Base-by-base conservation (phyloP, 2,329 filamentous ascomycete species). In the Colletotrichum sp. region DNA sequence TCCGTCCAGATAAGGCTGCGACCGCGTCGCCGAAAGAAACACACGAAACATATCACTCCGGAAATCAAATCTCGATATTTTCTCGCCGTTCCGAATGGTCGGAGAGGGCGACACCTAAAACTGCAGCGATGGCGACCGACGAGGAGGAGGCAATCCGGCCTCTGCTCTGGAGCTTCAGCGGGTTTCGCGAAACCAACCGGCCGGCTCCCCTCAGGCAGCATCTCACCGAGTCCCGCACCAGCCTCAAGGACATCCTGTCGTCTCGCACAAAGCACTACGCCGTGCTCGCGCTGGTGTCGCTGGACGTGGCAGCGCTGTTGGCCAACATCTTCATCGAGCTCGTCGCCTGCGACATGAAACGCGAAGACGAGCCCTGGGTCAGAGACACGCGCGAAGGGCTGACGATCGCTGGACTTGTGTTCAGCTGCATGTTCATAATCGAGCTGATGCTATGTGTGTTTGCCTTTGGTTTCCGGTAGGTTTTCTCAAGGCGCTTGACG, bases 381-480 rank as follows among this genome's bases (percentile, higher is more conserved):
- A 77, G 79, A 10, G 75, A 79, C 2, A 81, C 86, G 39, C 82
- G 83, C 18, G 77, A 81, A n/a, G 79, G 81, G 0, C 83, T 94
- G 55, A 88, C 88, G 15, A 84, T 87, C 4, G 83, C 90, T 39
- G 90, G 91, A 8, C 82, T 94, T 60, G 85, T 90, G 3, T 92
- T 94, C 80, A 93, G 91, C 71, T 90, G 88, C 78, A 80, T 94
- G 32, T 95, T 95, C 81, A 87, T 95, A 86, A 79, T 88, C 1
- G 93, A 95, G 83, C 83, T 95, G 82, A 71, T 89, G 12, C 84
- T 89, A 4, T 90, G 88, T 34, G 82, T 94, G 4, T 91, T 91
- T 86, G 91, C 91, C 5, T 94, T 93, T 85, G 92, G 93, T 3
- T 83, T 86, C 36, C 79, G 84, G 92, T 94, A 84, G 81, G 88